A percentile compares a stretch with the other conserved stretches of the same genome.
Evolutionary conservation across 257 asterid species (phyloP).

Genomic region (Misopates orontium): DNA sequence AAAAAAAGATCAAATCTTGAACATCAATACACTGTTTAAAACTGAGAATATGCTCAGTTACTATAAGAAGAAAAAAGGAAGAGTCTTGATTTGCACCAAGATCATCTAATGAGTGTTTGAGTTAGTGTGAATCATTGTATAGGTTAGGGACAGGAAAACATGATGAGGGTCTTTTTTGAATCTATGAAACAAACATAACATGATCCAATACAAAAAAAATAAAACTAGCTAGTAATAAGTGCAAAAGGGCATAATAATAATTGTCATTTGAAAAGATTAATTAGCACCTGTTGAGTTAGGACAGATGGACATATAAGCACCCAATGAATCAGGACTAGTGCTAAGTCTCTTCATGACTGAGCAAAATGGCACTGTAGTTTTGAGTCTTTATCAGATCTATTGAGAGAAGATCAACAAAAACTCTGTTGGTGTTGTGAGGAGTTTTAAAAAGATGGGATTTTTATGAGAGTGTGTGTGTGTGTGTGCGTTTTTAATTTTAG

Average conservation of each 20-base stretch:
- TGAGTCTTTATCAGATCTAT: conserved; percentile 30
- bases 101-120: conserved; percentile 21
- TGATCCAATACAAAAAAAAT: conserved; percentile 13
- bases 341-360: conserved; percentile 70
- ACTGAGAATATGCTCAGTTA: conserved; percentile 22
- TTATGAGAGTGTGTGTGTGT: too few species aligned
- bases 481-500: conserved; percentile 15
- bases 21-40: background rate
- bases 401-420: conserved; percentile 15
- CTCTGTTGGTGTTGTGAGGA: background rate
- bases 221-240: conserved; percentile 19
- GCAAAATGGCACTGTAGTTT: too few species aligned
- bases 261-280: background rate
- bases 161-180: conserved; percentile 34
- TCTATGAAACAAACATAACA: conserved; percentile 21
- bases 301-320: conserved; percentile 84
- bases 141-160: conserved; percentile 49
- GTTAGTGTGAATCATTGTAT: conserved; percentile 5
- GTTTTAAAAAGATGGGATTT: background rate
- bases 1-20: background rate
- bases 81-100: background rate
- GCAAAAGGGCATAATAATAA: conserved; percentile 18
- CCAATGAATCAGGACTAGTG: conserved; percentile 80
- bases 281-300: conserved; percentile 86
- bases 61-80: conserved; percentile 35